A percentile compares a stretch with the other conserved stretches of the same genome.
Conservation (phyloP, 148 eudicot species). For the Limonium bicolor region DNA sequence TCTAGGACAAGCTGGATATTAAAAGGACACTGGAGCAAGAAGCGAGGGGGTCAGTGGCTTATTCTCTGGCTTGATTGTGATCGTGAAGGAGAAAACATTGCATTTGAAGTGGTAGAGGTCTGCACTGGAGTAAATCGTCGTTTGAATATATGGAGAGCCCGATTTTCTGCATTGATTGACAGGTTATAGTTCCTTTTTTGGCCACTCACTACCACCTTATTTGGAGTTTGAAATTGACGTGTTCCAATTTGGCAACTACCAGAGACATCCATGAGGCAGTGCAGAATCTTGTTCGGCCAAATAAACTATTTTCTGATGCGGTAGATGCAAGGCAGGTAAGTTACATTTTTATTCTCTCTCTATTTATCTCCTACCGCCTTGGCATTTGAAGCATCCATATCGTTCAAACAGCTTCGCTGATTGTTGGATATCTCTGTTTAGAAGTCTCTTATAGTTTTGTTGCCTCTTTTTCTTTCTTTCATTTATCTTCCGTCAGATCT, state of each 20-base stretch:
- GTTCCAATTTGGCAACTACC: conserved; percentile 11
- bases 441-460: too few species aligned
- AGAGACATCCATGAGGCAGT: conserved; percentile 73
- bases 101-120: conserved; percentile 82
- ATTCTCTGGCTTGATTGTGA: conserved; percentile 96
- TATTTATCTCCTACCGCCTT: neutral
- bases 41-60: conserved; percentile 81
- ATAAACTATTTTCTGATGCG: conserved; percentile 69
- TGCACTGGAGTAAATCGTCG: conserved; percentile 57
- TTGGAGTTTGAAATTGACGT: neutral
- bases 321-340: conserved; percentile 88
- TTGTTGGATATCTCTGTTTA: too few species aligned
- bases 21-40: conserved; percentile 83
- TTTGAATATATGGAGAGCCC: conserved; percentile 80
- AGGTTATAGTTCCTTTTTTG: conserved; percentile 16
- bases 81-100: conserved; percentile 97
- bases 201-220: neutral
- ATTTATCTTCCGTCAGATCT: too few species aligned
- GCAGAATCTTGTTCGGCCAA: conserved; percentile 65
- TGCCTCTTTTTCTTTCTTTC: too few species aligned
- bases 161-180: conserved; percentile 78
- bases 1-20: conserved; percentile 79
- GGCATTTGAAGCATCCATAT: too few species aligned
- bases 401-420: too few species aligned
- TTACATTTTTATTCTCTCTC: neutral